Evolutionary conservation across 176 grass and related monocot species (phyloP), one percentile per base, ranked within the genome.

Genomic region (Canna indica): DNA sequence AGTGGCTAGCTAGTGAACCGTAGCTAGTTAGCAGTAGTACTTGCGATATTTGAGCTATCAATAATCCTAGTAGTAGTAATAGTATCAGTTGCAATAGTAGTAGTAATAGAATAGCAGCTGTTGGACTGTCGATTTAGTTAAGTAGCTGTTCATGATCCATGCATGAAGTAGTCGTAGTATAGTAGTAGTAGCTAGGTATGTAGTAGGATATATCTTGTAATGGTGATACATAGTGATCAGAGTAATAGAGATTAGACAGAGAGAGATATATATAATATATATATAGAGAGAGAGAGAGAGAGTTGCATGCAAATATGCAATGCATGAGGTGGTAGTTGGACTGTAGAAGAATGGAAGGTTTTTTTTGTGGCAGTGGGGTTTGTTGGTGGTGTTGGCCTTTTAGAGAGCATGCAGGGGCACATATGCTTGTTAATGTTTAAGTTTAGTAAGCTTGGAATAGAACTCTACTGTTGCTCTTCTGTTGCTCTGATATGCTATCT

Each of bases 371-470:
- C 26, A 69, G 59, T 77, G 50, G n/a, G 57, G 56, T 60, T 76
- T 65, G 81, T 83, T 78, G 81, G n/a, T 20, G 75, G 28, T 83
- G 81, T 83, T 83, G 56, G 75, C 70, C 75, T 78, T 83, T 83
- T 78, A 15, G 76, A 79, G 47, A 74, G 50, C 75, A 83, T 14
- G 35, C 41, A 42, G 47, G 17, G 45, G 59, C 15, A 32, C 27
- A 32, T n/a, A 24, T 56, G n/a, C n/a, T 18, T 58, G 22, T 58
- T n/a, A 2, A 58, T 26, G 53, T 26, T 58, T 54, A 54, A 25
- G n/a, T 25, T 54, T 17, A 22, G 5, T 26, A 62, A 11, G 29
- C 12, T 54, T 54, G 20, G 22, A 54, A n/a, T 54, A 18, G 50
- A n/a, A n/a, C 50, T 20, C 22, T 22, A 54, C 50, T 54, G 50